Conservation (phyloP, 192 early-diverging fungal genomes). For the Piromyces finnis region DNA sequence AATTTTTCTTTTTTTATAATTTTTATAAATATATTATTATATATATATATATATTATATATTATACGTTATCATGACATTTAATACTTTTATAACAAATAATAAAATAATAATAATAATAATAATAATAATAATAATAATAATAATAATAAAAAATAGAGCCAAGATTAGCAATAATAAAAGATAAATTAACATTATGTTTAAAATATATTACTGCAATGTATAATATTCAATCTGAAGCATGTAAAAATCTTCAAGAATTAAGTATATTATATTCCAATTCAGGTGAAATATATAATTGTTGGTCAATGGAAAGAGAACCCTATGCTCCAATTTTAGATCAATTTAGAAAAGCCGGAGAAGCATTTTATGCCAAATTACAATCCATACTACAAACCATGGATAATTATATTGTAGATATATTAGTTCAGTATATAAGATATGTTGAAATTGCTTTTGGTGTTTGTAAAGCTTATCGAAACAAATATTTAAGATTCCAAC, state of each 20-base stretch:
- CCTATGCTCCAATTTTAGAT: not conserved
- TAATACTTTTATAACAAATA: no score
- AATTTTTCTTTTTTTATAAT: no score
- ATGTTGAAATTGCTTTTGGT: not conserved
- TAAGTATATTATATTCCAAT: not conserved
- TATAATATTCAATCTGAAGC: not conserved
- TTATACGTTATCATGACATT: no score
- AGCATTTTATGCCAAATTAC: not conserved
- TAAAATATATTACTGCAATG: not conserved
- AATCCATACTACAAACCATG: not conserved
- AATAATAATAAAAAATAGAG: not conserved
- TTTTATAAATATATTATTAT: no score
- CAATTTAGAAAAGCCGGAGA: not conserved
- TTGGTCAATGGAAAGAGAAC: not conserved
- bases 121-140: no score
- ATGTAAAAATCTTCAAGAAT: not conserved
- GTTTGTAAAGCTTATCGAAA: not conserved
- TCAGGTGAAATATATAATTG: not conserved
- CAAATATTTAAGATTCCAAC: not conserved
- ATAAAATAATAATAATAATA: no score
- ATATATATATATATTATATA: no score
- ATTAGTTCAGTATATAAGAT: not conserved
- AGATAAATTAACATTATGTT: not conserved
- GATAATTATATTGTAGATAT: not conserved
- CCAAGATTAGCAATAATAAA: not conserved